These are phyloP conservation scores for Pseudogymnoascus sp. DNA, from an alignment of 2,329 filamentous ascomycete genomes.

Conservation along the genomic window DNA sequence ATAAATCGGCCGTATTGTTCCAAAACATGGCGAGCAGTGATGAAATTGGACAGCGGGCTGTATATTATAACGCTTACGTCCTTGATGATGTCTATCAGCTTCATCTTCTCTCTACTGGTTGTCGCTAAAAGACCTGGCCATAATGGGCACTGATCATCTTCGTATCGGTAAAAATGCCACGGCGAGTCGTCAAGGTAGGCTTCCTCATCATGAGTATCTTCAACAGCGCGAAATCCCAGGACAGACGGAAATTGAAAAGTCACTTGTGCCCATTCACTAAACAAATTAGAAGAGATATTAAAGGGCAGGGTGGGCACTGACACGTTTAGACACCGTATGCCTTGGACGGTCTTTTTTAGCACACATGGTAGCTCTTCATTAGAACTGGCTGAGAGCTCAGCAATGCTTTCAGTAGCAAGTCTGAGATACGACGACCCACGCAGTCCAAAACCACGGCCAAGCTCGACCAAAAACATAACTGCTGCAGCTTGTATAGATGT, in stretches of 20 bases:
- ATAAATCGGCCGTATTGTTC: slow-evolving; percentile 24
- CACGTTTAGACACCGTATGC: slow-evolving; percentile 28
- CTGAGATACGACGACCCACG: slow-evolving; percentile 24
- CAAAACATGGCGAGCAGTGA: slow-evolving; percentile 21
- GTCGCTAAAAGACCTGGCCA: slow-evolving; percentile 24
- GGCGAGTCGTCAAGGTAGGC: no score
- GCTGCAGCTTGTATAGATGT: slow-evolving; percentile 27
- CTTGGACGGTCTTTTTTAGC: slow-evolving; percentile 25
- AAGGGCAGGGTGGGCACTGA: slow-evolving; percentile 17
- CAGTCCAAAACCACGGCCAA: slow-evolving; percentile 18
- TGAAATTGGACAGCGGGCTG: slow-evolving; percentile 11
- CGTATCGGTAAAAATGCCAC: no score
- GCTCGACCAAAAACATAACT: slow-evolving; percentile 28
- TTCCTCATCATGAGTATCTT: neutral
- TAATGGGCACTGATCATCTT: slow-evolving; percentile 11
- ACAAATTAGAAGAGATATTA: no score
- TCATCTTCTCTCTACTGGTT: slow-evolving; percentile 27
- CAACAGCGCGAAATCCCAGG: slow-evolving; percentile 10
- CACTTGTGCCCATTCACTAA: slow-evolving; percentile 30
- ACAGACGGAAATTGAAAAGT: slow-evolving; percentile 24
- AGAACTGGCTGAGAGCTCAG: neutral
- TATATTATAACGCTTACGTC: slow-evolving; percentile 24
- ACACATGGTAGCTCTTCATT: slow-evolving; percentile 20
- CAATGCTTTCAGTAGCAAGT: slow-evolving; percentile 21
- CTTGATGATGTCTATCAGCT: slow-evolving; percentile 24